Evolutionary conservation across 495 filamentous ascomycete genomes (phyloP).

Genomic region (Jackrogersella multiformis): DNA sequence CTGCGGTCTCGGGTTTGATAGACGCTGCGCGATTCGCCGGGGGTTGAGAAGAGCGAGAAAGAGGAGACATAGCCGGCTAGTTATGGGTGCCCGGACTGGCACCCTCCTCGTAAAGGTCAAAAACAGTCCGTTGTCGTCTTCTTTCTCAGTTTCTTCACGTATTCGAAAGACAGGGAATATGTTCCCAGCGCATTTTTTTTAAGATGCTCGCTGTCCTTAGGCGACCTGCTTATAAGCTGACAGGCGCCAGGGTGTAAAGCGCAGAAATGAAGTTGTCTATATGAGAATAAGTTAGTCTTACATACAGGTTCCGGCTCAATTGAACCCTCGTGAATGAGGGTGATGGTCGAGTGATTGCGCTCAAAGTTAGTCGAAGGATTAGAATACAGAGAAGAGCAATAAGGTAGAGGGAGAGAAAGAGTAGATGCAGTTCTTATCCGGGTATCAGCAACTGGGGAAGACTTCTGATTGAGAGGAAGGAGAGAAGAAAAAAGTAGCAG

Average conservation of each 20-base stretch:
- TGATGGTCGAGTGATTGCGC: conserved; percentile 3
- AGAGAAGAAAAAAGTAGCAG: neutral
- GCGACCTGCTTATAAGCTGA: conserved; percentile 10
- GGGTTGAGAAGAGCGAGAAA: conserved; percentile 45
- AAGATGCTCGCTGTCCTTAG: conserved; percentile 7
- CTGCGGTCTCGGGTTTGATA: conserved; percentile 35
- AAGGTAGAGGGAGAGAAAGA: conserved; percentile 8
- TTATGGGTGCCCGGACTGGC: conserved; percentile 27
- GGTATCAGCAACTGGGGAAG: conserved; percentile 1
- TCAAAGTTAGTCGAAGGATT: neutral
- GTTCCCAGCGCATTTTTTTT: conserved; percentile 38
- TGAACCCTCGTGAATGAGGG: conserved; percentile 10
- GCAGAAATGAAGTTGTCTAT: conserved; percentile 14
- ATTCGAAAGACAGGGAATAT: conserved; percentile 12
- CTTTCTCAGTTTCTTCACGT: conserved; percentile 35
- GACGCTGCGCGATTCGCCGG: conserved; percentile 39
- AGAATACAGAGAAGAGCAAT: neutral
- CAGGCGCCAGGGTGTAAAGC: neutral
- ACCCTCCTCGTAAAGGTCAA: conserved; percentile 20
- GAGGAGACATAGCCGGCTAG: conserved; percentile 43
- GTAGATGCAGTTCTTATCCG: conserved; percentile 24
- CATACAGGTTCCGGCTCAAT: conserved; percentile 11
- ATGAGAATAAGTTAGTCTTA: conserved; percentile 21
- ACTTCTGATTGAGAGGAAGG: conserved; percentile 2
- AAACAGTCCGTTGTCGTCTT: conserved; percentile 26